phyloP scores from a whole-genome alignment of 2,329 filamentous ascomycete species.

The Biscogniauxia mediterranea region DNA sequence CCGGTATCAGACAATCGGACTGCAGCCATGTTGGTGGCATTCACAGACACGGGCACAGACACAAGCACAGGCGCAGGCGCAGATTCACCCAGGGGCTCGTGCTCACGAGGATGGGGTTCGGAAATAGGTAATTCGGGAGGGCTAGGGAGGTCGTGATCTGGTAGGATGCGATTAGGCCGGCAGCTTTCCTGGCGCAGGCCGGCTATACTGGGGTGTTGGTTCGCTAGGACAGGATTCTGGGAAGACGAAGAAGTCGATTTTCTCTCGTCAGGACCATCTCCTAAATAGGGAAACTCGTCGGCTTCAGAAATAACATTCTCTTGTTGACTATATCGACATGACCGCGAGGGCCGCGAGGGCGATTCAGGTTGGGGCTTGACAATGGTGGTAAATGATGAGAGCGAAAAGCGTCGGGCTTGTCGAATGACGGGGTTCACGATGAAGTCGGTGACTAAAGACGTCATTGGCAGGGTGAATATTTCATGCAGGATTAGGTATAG shows the following conservation, averaged over 20 bases:
- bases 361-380: constrained; percentile 34
- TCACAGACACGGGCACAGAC: constrained; percentile 11
- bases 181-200: constrained; percentile 7
- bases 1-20: constrained; percentile 7
- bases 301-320: constrained; percentile 32
- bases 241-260: constrained; percentile 22
- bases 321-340: constrained; percentile 17
- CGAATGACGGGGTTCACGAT: constrained; percentile 65
- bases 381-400: constrained; percentile 40
- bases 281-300: constrained; percentile 28
- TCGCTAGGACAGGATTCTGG: constrained; percentile 25
- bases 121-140: constrained; percentile 5
- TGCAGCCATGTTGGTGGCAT: constrained; percentile 12
- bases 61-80: constrained; percentile 11
- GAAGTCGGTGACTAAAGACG: constrained; percentile 62
- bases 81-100: constrained; percentile 10
- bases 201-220: constrained; percentile 10
- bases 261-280: constrained; percentile 24
- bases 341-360: constrained; percentile 32
- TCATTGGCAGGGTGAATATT: constrained; percentile 43
- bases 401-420: constrained; percentile 63
- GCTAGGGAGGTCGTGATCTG: constrained; percentile 6
- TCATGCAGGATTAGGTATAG: constrained; percentile 12
- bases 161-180: constrained; percentile 5
- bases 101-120: constrained; percentile 9